A percentile compares a stretch with the other conserved stretches of the same genome.
These are phyloP conservation scores for Trypanosoma cruzi DNA, from an alignment of 208 protist species.

Conservation along the genomic window DNA sequence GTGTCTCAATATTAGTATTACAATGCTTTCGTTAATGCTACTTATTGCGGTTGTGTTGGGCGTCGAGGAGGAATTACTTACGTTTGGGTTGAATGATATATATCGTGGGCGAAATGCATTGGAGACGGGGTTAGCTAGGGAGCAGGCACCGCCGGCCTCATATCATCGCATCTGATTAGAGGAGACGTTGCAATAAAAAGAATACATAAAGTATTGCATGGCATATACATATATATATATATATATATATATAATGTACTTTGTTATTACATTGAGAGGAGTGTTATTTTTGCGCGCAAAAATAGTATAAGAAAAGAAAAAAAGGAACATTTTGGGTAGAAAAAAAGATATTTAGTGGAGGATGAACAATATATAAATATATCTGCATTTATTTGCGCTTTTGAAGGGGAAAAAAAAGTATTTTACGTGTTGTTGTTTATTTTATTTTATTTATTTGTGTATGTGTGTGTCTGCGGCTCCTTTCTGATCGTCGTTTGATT, in stretches of 20 bases:
- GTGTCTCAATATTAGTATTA: slow-evolving; percentile 9
- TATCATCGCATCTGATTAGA: not conserved
- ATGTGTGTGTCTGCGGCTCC: not conserved
- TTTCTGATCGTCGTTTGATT: no score
- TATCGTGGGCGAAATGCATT: not conserved
- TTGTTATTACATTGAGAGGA: no score
- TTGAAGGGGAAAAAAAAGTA: no score
- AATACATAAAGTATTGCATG: no score
- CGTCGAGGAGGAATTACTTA: slow-evolving; percentile 2
- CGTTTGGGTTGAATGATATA: not conserved
- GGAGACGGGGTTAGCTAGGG: not conserved
- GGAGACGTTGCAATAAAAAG: not conserved
- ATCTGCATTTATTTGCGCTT: no score
- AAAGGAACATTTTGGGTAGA: no score
- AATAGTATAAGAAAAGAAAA: no score
- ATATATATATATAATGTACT: not conserved
- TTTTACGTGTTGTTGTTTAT: no score
- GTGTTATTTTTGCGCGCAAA: no score
- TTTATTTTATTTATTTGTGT: not conserved
- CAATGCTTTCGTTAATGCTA: slow-evolving; percentile 8
- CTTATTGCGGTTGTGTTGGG: slow-evolving; percentile 9
- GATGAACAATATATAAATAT: no score
- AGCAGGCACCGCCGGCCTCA: not conserved
- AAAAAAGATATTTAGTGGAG: no score
- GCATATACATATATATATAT: not conserved